Conservation (phyloP, 163 green algal species). For the Chlamydomonas reinhardtii region DNA sequence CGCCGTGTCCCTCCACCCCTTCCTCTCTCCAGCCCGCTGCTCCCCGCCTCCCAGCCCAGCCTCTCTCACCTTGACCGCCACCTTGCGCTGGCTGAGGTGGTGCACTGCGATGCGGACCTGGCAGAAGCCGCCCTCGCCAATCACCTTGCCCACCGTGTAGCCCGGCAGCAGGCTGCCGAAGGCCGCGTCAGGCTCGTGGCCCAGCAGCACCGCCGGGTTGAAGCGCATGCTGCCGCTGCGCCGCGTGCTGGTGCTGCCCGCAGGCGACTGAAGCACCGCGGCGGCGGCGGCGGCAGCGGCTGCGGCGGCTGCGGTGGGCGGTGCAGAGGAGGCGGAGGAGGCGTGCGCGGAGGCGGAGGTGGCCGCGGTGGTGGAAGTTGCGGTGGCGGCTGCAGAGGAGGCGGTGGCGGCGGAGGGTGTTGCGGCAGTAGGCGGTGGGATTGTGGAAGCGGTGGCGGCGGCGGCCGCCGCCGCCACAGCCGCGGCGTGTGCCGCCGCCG, state of each 20-base stretch:
- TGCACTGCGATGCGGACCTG: conserved; percentile 74
- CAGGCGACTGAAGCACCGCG: background rate
- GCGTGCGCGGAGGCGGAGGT: background rate
- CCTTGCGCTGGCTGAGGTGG: conserved; percentile 67
- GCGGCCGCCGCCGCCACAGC: background rate
- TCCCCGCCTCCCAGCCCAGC: too few relatives aligned
- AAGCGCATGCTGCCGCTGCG: conserved; percentile 27
- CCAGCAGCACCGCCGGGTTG: conserved; percentile 33
- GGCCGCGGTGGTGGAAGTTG: background rate
- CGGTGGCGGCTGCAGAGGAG: background rate
- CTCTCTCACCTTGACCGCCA: conserved; percentile 74
- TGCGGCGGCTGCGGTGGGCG: background rate
- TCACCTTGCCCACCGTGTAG: conserved; percentile 76
- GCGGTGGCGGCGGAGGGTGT: conserved; percentile 6
- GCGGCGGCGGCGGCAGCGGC: background rate
- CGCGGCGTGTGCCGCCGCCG: background rate
- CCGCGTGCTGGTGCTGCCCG: background rate
- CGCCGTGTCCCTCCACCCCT: too few relatives aligned
- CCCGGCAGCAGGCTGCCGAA: conserved; percentile 62
- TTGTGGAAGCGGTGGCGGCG: background rate
- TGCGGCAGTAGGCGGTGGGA: background rate
- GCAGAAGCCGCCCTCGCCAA: conserved; percentile 84
- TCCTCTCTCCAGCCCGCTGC: too few relatives aligned
- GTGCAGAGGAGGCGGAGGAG: background rate
- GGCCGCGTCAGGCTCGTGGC: conserved; percentile 11